Evolutionary conservation across 1,139 yeast genomes (phyloP), one percentile per base, ranked within the genome.

Genomic region (Taphrina confusa): DNA sequence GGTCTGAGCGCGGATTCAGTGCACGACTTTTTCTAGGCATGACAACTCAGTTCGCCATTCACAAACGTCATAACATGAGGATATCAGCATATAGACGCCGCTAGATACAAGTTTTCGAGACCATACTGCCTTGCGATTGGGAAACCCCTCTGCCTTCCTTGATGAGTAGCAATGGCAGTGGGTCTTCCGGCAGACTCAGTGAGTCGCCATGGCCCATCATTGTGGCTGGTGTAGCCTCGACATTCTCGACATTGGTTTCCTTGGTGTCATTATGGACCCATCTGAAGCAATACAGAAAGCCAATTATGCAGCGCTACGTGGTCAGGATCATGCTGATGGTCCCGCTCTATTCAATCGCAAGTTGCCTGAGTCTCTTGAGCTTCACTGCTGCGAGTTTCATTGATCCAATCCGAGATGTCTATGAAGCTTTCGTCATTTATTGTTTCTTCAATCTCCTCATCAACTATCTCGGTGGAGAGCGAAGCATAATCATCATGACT

Each of bases 341-440:
- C 0, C 86, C 86, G 0, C 67, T 82, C 16, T 82, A 78, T 67
- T 78, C 84, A 4, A 63, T 79, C 1, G 73, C 82, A 45, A 86
- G 78, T 65, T 81, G 85, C 77, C 75, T 82, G 71, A 75, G 81
- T 77, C 71, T 86, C 58, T 70, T 79, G 50, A 74, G 80, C 64
- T 78, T 78, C 58, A 64, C 72, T 9, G 72, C 77, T 22, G 78
- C 81, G 33, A 74, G 74, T 55, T 69, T 85, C 23, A 68, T 91
- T 9, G 95, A 85, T 65, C 96, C 97, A 0, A 68, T 87, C 0
- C 77, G 95, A 59, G 98, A 92, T 69, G 82, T 91, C 1, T 92
- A 92, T 72, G 99, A 94, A 72, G 69, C 97, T 0, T 88, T 94
- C 73, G 97, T 91, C 46, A 87, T 92, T 45, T 94, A 92, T 71